A percentile compares a stretch with the other conserved stretches of the same genome.
Conservation (phyloP, 495 filamentous ascomycete genomes). For the Penicillium argentinense region DNA sequence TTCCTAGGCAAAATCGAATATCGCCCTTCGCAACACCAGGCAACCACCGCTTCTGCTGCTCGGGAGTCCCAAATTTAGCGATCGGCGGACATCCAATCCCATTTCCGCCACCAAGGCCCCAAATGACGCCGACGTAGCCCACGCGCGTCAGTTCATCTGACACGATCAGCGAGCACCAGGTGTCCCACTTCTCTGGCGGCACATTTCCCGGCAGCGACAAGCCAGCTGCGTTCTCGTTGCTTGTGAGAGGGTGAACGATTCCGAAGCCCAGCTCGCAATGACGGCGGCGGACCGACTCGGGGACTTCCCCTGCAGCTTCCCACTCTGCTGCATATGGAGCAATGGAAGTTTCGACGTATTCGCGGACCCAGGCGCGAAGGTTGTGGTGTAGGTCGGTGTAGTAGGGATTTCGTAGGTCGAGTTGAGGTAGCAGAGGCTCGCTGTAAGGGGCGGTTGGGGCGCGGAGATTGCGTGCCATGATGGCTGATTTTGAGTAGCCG, state of each 20-base stretch:
- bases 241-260: conserved; percentile 39
- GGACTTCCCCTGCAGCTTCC: conserved; percentile 47
- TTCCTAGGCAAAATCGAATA: conserved; percentile 53
- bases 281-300: conserved; percentile 32
- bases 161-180: conserved; percentile 48
- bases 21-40: conserved; percentile 49
- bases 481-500: not conserved
- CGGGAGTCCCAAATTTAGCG: conserved; percentile 49
- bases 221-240: conserved; percentile 31
- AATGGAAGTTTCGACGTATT: conserved; percentile 47
- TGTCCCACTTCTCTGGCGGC: conserved; percentile 47
- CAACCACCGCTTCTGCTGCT: conserved; percentile 49
- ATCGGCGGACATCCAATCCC: conserved; percentile 55
- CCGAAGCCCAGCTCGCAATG: conserved; percentile 43
- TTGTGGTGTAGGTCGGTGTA: conserved; percentile 48
- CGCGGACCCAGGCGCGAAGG: conserved; percentile 43
- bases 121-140: conserved; percentile 45
- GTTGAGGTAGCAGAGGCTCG: conserved; percentile 40
- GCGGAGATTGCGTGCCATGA: conserved; percentile 22
- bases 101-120: conserved; percentile 53
- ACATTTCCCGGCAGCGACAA: conserved; percentile 40
- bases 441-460: conserved; percentile 42
- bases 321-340: conserved; percentile 47
- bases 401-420: conserved; percentile 43
- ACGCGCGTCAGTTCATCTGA: conserved; percentile 46